These are phyloP conservation scores for Panicum miliaceum DNA, from an alignment of 176 grass and related monocot species.

Conservation along the genomic window DNA sequence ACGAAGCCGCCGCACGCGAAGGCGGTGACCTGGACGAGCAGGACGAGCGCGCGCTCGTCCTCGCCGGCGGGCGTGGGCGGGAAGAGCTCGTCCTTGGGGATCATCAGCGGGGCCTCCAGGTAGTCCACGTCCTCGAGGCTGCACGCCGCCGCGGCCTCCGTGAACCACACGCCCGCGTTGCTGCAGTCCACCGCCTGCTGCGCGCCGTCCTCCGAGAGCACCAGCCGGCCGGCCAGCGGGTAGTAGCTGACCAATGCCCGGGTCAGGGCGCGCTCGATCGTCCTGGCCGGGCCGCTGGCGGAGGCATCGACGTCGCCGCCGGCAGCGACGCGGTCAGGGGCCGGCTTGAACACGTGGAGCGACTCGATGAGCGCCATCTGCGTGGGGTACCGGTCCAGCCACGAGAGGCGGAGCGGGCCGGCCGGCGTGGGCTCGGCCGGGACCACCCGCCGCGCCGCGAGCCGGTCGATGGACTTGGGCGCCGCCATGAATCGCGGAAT, in stretches of 20 bases:
- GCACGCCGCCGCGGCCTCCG: slow-evolving; percentile 49
- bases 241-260: slow-evolving; percentile 73
- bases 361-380: slow-evolving; percentile 94
- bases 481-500: background rate
- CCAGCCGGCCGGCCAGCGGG: slow-evolving; percentile 70
- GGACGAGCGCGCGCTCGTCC: slow-evolving; percentile 55
- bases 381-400: slow-evolving; percentile 92
- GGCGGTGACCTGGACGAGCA: slow-evolving; percentile 90
- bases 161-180: slow-evolving; percentile 77
- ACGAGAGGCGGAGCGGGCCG: slow-evolving; percentile 63
- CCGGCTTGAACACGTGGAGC: slow-evolving; percentile 77
- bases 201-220: slow-evolving; percentile 52
- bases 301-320: background rate
- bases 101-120: slow-evolving; percentile 87
- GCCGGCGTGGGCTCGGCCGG: slow-evolving; percentile 53
- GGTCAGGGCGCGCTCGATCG: slow-evolving; percentile 57
- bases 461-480: slow-evolving; percentile 52
- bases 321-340: background rate
- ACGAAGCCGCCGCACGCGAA: slow-evolving; percentile 83
- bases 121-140: slow-evolving; percentile 78
- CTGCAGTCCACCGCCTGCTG: slow-evolving; percentile 67
- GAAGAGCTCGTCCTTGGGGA: slow-evolving; percentile 79
- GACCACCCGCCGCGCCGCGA: slow-evolving; percentile 46
- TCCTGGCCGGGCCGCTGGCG: slow-evolving; percentile 34
- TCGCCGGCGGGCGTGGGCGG: slow-evolving; percentile 49